Evolutionary conservation across 352 stramenopile genomes (phyloP), one percentile per base, ranked within the genome.

Genomic region (Globisporangium okanoganense): DNA sequence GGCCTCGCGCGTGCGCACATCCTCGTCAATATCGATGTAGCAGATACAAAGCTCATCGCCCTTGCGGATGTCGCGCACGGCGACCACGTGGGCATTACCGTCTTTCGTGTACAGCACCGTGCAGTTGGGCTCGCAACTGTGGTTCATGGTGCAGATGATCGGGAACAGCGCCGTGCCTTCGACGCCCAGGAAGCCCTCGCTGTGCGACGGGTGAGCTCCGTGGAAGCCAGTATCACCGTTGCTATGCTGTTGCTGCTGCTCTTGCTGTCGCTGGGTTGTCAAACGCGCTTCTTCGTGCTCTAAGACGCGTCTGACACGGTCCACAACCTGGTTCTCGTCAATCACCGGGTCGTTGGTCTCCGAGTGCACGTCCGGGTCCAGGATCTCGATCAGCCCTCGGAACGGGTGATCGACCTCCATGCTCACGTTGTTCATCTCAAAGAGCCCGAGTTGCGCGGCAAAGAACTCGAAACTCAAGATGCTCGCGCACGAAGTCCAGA

Each of bases 341-440:
- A 67, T 58, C 5, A 25, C 38, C 4, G 31, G 38, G 20, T 62
- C 71, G 56, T 75, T 25, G 1, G 71, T 62, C n/a, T 82, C 73
- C 6, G 75, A 61, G 25, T 71, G 53, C 7, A 73, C 56, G 4
- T 72, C 62, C 10, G 76, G 72, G 38, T 89, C 82, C n/a, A 92
- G 61, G 20, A 92, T 81, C 58, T 92, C 82, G 31, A 86, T 76
- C 10, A 88, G 78, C 3, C 76, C 76, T 24, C 75, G 76, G 58
- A 91, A 89, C 9, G 90, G 82, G 67, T 97, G 82, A 55, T 91
- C 80, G 33, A 92, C 73, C 65, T 97, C 84, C 67, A 99, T 79
- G 49, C 92, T 93, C 38, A 98, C 89, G 62, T 98, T 97, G 76
- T 99, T 99, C 78, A 98, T 97, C 75, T 98, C 95, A 70, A 98